These are phyloP conservation scores for Aspergillus spinulosporus DNA, from an alignment of 2,329 filamentous ascomycete genomes.

Conservation along the genomic window DNA sequence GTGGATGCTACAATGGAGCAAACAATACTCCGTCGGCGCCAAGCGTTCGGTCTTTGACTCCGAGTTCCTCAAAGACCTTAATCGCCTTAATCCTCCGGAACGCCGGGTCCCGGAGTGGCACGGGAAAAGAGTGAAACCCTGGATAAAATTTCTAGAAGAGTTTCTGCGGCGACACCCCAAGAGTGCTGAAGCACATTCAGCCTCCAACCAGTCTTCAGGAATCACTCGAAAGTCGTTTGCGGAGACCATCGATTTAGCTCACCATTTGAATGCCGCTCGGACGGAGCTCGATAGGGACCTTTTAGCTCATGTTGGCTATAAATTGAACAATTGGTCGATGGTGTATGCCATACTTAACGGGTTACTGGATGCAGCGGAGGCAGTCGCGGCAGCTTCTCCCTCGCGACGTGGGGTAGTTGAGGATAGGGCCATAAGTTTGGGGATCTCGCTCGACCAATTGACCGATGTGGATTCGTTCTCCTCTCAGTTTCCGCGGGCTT, in stretches of 20 bases:
- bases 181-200: slow-evolving; percentile 8
- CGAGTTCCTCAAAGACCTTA: slow-evolving; percentile 21
- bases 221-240: slow-evolving; percentile 22
- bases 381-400: slow-evolving; percentile 20
- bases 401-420: slow-evolving; percentile 31
- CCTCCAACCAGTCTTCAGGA: not conserved
- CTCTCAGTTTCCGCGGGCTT: slow-evolving; percentile 3
- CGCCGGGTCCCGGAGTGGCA: slow-evolving; percentile 23
- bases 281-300: slow-evolving; percentile 35
- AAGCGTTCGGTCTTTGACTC: slow-evolving; percentile 22
- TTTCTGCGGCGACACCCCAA: slow-evolving; percentile 30
- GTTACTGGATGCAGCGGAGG: slow-evolving; percentile 41
- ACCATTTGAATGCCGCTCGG: slow-evolving; percentile 34
- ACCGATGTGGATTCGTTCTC: slow-evolving; percentile 19
- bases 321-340: slow-evolving; percentile 42
- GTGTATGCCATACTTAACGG: slow-evolving; percentile 41
- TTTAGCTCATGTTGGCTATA: slow-evolving; percentile 42
- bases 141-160: slow-evolving; percentile 38
- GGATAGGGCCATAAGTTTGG: slow-evolving; percentile 25
- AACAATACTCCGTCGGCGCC: slow-evolving; percentile 20
- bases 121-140: slow-evolving; percentile 30
- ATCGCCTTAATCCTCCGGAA: slow-evolving; percentile 13
- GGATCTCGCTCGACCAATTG: slow-evolving; percentile 33
- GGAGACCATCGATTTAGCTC: slow-evolving; percentile 33
- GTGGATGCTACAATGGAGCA: slow-evolving; percentile 24